Evolutionary conservation across 78 protist species (phyloP).

Genomic region (Creolimax fragrantissima): DNA sequence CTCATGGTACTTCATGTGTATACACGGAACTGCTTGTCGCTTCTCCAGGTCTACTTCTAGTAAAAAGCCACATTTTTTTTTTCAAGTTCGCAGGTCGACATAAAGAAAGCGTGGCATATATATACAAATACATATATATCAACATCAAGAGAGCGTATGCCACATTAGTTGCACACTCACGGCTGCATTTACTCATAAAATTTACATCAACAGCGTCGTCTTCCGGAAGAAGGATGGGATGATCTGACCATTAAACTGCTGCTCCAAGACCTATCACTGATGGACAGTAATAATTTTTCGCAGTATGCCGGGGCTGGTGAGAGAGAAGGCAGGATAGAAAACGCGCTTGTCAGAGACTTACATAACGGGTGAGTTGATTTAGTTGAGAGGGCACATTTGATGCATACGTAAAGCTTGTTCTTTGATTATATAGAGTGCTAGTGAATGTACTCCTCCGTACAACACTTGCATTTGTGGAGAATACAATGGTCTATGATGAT

Average conservation of each 20-base stretch:
- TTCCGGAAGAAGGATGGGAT: constrained; percentile 78
- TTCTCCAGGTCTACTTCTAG: neutral
- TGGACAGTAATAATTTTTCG: constrained; percentile 80
- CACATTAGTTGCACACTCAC: neutral
- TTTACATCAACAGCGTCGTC: constrained; percentile 39
- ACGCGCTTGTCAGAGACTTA: constrained; percentile 56
- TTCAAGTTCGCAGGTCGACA: neutral
- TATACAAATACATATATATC: neutral
- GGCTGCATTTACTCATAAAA: neutral
- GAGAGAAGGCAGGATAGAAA: constrained; percentile 86
- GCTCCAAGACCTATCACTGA: constrained; percentile 24
- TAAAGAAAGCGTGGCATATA: neutral
- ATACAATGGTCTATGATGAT: too few species aligned
- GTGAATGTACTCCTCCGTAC: too few species aligned
- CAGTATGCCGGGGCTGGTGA: constrained; percentile 94
- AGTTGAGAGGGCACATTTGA: too few species aligned
- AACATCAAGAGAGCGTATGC: neutral
- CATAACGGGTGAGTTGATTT: constrained; percentile 43
- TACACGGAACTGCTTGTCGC: too few species aligned
- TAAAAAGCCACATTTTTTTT: neutral
- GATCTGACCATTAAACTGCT: constrained; percentile 44
- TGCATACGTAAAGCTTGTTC: too few species aligned
- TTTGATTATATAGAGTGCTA: too few species aligned
- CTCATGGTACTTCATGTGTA: too few species aligned
- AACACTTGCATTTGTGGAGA: too few species aligned